Evolutionary conservation across 768 basidiomycete species (phyloP).

Genomic region (Trametes cinnabarina): DNA sequence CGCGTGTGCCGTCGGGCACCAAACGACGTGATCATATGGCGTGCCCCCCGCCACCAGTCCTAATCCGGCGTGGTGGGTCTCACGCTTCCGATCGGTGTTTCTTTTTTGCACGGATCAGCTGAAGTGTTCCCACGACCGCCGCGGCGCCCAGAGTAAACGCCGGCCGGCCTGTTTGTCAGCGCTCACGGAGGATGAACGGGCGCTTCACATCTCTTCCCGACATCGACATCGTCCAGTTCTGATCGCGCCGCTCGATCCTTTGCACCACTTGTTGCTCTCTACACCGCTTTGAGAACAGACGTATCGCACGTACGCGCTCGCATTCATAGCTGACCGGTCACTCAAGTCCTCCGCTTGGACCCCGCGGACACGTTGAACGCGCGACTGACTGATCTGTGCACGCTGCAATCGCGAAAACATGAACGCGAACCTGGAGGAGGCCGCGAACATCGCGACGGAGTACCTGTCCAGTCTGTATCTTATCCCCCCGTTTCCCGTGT

Average conservation of each 20-base stretch:
- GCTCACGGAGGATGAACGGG: not conserved
- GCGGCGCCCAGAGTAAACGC: not conserved
- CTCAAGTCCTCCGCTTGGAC: not conserved
- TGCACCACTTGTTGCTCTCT: not conserved
- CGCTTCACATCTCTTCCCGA: slow-evolving; percentile 9
- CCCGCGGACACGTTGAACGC: not conserved
- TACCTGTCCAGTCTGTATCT: slow-evolving; percentile 45
- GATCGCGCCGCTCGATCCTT: slow-evolving; percentile 12
- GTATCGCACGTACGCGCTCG: not conserved
- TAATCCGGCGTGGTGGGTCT: slow-evolving; percentile 6
- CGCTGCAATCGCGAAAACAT: slow-evolving; percentile 6
- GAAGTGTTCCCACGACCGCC: slow-evolving; percentile 8
- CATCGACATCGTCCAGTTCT: slow-evolving; percentile 16
- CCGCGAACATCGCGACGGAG: slow-evolving; percentile 47
- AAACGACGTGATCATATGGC: slow-evolving; percentile 14
- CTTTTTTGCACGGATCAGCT: not conserved
- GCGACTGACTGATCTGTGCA: not conserved
- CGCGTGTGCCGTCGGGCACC: not conserved
- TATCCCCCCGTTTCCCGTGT: not conserved
- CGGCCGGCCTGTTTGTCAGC: not conserved
- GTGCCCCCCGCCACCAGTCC: slow-evolving; percentile 7
- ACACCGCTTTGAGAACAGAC: slow-evolving; percentile 10
- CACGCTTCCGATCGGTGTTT: not conserved
- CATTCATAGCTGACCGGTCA: not conserved
- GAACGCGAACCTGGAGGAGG: slow-evolving; percentile 43